These are phyloP conservation scores for Przewalskia tangutica DNA, from an alignment of 257 asterid genomes.

Conservation along the genomic window DNA sequence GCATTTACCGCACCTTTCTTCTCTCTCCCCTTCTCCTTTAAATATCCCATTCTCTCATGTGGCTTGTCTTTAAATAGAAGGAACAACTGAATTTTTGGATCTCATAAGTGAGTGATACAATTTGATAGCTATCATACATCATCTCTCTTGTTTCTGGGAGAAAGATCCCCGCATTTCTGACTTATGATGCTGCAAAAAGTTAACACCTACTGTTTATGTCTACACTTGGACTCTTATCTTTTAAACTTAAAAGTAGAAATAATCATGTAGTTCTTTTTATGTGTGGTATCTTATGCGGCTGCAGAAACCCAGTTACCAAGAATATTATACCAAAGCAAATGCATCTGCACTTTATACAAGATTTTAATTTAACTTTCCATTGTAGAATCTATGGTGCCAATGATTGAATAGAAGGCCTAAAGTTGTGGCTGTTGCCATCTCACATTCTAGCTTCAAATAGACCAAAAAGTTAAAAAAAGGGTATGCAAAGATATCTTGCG, in stretches of 20 bases:
- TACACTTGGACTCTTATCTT: neutral
- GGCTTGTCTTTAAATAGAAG: neutral
- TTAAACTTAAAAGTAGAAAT: neutral
- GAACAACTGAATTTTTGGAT: neutral
- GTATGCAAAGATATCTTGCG: neutral
- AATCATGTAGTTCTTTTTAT: neutral
- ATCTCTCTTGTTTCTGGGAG: neutral
- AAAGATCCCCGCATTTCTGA: neutral
- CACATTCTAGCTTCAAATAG: conserved; percentile 2
- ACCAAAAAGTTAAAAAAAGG: neutral
- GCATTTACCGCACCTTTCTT: neutral
- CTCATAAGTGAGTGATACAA: neutral
- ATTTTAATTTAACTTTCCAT: neutral
- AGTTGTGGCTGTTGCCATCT: neutral
- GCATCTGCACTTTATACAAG: neutral
- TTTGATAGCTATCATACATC: neutral
- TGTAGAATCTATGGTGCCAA: neutral
- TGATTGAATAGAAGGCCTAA: neutral
- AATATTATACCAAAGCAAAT: neutral
- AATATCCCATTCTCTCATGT: neutral
- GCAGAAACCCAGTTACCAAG: neutral
- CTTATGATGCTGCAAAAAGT: neutral
- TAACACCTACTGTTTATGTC: neutral
- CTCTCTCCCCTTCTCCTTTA: neutral
- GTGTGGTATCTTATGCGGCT: neutral